Evolutionary conservation across 2,329 filamentous ascomycete genomes (phyloP).

Genomic region (Cercospora sesami): DNA sequence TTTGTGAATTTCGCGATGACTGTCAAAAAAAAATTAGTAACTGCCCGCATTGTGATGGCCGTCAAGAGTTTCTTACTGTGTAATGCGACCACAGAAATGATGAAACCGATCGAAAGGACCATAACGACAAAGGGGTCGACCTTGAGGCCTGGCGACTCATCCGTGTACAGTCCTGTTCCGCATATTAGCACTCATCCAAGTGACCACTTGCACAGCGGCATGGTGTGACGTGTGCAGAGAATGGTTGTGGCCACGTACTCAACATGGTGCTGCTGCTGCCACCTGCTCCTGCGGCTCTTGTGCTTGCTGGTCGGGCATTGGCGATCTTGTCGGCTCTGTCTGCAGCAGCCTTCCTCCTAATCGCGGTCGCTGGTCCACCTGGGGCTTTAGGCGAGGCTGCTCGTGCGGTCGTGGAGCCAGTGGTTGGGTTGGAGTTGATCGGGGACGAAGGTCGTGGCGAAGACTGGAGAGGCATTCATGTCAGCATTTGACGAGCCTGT

Average conservation of each 20-base stretch:
- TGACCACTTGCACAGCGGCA: not conserved
- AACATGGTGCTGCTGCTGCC: slow-evolving; percentile 98
- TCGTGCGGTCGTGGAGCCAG: slow-evolving; percentile 70
- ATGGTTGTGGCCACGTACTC: slow-evolving; percentile 59
- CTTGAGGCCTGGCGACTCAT: slow-evolving; percentile 95
- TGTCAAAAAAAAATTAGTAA: slow-evolving; percentile 45
- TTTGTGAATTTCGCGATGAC: slow-evolving; percentile 95
- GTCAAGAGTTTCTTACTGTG: slow-evolving; percentile 69
- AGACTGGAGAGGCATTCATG: slow-evolving; percentile 29
- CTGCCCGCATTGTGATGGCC: not conserved
- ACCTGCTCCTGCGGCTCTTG: slow-evolving; percentile 87
- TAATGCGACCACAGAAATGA: slow-evolving; percentile 95
- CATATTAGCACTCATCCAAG: slow-evolving; percentile 25
- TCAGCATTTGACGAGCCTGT: not conserved
- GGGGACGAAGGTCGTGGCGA: slow-evolving; percentile 40
- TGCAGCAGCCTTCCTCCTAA: slow-evolving; percentile 90
- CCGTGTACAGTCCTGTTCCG: slow-evolving; percentile 82
- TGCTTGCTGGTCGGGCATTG: slow-evolving; percentile 89
- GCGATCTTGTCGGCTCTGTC: slow-evolving; percentile 97
- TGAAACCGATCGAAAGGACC: slow-evolving; percentile 94
- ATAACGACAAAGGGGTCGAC: slow-evolving; percentile 97
- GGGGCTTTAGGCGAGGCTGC: slow-evolving; percentile 85
- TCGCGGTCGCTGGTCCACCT: slow-evolving; percentile 90
- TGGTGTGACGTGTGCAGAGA: not conserved
- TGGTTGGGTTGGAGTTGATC: slow-evolving; percentile 56